Percentiles rank a stretch among this genome's conserved stretches.
These are phyloP conservation scores for Lophium mytilinum DNA, from an alignment of 495 filamentous ascomycete species.

Conservation along the genomic window DNA sequence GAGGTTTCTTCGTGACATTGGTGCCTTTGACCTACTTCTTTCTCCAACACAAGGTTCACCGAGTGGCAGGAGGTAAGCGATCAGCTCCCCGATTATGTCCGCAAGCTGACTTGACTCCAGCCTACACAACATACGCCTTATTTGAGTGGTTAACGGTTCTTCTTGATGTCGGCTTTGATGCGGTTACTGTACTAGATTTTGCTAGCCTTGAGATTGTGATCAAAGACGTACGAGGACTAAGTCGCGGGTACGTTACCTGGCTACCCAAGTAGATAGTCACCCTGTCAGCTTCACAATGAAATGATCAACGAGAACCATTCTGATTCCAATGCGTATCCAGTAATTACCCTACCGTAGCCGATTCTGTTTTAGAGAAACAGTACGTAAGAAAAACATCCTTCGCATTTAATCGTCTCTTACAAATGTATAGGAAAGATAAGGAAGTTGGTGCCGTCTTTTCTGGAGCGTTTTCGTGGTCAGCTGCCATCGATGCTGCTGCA, in stretches of 20 bases:
- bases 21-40: slow-evolving; percentile 93
- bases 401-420: background rate
- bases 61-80: slow-evolving; percentile 78
- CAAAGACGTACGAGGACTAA: slow-evolving; percentile 78
- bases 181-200: slow-evolving; percentile 94
- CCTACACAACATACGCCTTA: slow-evolving; percentile 97
- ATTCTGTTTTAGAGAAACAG: slow-evolving; percentile 83
- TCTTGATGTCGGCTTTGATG: slow-evolving; percentile 94
- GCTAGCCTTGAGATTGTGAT: slow-evolving; percentile 80
- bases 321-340: slow-evolving; percentile 27
- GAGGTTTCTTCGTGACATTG: slow-evolving; percentile 81
- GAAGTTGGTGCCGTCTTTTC: slow-evolving; percentile 62
- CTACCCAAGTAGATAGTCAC: slow-evolving; percentile 72
- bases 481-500: slow-evolving; percentile 71
- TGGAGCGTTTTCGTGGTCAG: slow-evolving; percentile 62
- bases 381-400: slow-evolving; percentile 39
- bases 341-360: slow-evolving; percentile 55
- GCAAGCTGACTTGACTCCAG: slow-evolving; percentile 38
- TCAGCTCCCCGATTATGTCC: background rate
- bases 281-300: slow-evolving; percentile 21
- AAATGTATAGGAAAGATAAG: slow-evolving; percentile 60
- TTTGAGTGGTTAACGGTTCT: slow-evolving; percentile 96
- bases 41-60: slow-evolving; percentile 97
- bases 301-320: slow-evolving; percentile 13
- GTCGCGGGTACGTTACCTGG: slow-evolving; percentile 99